These are phyloP conservation scores for Talaromyces sp. DNA, from an alignment of 2,329 filamentous ascomycete genomes.

Conservation along the genomic window DNA sequence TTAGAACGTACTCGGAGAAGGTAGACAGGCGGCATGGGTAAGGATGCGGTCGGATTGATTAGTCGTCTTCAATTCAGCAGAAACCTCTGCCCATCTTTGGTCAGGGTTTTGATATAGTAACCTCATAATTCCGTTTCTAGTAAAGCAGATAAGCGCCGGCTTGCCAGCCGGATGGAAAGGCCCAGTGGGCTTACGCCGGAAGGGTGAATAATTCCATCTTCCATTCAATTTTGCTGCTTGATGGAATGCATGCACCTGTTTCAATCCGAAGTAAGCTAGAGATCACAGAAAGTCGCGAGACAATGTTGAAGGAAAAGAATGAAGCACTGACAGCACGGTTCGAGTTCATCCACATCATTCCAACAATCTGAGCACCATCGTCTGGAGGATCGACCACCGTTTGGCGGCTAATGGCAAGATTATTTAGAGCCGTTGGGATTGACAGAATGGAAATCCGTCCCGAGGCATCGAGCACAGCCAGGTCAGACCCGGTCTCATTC, in stretches of 20 bases:
- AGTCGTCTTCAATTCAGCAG: slow-evolving; percentile 68
- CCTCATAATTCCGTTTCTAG: slow-evolving; percentile 65
- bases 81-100: slow-evolving; percentile 64
- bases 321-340: slow-evolving; percentile 44
- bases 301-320: slow-evolving; percentile 24
- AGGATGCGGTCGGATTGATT: slow-evolving; percentile 68
- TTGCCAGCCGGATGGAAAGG: slow-evolving; percentile 65
- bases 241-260: slow-evolving; percentile 42
- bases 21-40: slow-evolving; percentile 70
- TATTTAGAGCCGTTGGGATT: slow-evolving; percentile 68
- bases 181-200: slow-evolving; percentile 60
- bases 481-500: slow-evolving; percentile 70
- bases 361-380: slow-evolving; percentile 72
- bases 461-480: slow-evolving; percentile 74
- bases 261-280: slow-evolving; percentile 8
- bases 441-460: slow-evolving; percentile 72
- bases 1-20: slow-evolving; percentile 60
- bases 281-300: not conserved
- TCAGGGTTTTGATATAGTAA: slow-evolving; percentile 74
- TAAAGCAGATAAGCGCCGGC: slow-evolving; percentile 71
- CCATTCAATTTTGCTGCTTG: slow-evolving; percentile 59
- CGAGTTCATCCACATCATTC: slow-evolving; percentile 75
- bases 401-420: slow-evolving; percentile 57
- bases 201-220: slow-evolving; percentile 65
- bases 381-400: slow-evolving; percentile 65